phyloP scores from a whole-genome alignment of 2,329 filamentous ascomycete genomes.

The Endothia cerciana region DNA sequence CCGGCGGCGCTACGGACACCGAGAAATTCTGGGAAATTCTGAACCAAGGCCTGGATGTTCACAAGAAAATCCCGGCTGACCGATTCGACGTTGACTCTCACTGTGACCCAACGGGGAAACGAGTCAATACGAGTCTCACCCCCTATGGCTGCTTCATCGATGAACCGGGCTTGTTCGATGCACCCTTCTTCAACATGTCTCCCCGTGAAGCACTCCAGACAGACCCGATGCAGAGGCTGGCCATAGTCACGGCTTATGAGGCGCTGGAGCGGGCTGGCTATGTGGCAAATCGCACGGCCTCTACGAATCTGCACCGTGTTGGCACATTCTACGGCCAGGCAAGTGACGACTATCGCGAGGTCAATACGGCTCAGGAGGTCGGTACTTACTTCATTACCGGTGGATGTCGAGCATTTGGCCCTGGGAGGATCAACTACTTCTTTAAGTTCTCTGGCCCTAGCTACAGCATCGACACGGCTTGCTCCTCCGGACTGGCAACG shows the following conservation, averaged over 20 bases:
- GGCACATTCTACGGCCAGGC: conserved; percentile 78
- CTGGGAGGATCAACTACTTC: conserved; percentile 51
- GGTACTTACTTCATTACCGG: conserved; percentile 58
- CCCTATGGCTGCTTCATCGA: conserved; percentile 57
- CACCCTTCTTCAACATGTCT: conserved; percentile 74
- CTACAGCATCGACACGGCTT: conserved; percentile 45
- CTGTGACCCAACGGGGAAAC: conserved; percentile 64
- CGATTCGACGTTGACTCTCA: conserved; percentile 42
- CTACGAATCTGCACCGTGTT: conserved; percentile 53
- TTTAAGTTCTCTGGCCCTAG: conserved; percentile 45
- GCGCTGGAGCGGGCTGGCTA: conserved; percentile 70
- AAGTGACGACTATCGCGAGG: conserved; percentile 77
- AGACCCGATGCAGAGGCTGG: conserved; percentile 68
- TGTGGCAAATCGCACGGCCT: conserved; percentile 65
- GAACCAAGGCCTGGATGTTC: conserved; percentile 64
- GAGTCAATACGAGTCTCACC: conserved; percentile 56
- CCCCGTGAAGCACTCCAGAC: conserved; percentile 64
- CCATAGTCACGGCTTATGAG: conserved; percentile 69
- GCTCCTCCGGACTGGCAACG: conserved; percentile 39
- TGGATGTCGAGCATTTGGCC: conserved; percentile 52
- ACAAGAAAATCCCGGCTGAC: conserved; percentile 59
- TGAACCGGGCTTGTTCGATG: conserved; percentile 68
- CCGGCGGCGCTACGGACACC: conserved; percentile 59
- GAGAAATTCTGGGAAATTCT: conserved; percentile 67
- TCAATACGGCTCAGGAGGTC: conserved; percentile 70